A percentile compares a stretch with the other conserved stretches of the same genome.
phyloP scores from a whole-genome alignment of 2,329 filamentous ascomycete species.

The Hirsutella thompsonii region DNA sequence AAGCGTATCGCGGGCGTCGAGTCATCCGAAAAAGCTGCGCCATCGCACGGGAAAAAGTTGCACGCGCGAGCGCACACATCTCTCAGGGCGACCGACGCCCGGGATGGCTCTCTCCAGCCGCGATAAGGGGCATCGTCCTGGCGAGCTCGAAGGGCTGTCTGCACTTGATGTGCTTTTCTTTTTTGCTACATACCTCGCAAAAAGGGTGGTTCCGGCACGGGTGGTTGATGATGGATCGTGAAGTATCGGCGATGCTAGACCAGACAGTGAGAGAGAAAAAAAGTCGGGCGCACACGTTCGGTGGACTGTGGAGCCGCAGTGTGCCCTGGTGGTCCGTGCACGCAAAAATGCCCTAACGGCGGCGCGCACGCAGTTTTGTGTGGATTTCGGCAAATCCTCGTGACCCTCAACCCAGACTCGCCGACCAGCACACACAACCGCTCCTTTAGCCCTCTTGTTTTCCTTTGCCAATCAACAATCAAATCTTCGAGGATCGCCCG shows the following conservation, averaged over 20 bases:
- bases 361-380: slow-evolving; percentile 16
- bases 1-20: slow-evolving; percentile 40
- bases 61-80: neutral
- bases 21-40: neutral
- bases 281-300: slow-evolving; percentile 1
- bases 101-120: slow-evolving; percentile 52
- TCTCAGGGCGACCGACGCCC: slow-evolving; percentile 15
- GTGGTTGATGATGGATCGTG: neutral
- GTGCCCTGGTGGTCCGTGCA: slow-evolving; percentile 29
- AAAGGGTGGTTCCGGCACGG: slow-evolving; percentile 1
- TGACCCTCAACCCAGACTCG: slow-evolving; percentile 16
- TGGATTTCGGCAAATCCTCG: slow-evolving; percentile 24
- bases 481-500: slow-evolving; percentile 58
- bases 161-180: slow-evolving; percentile 2
- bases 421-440: neutral
- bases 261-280: slow-evolving; percentile 5
- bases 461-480: slow-evolving; percentile 18
- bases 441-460: slow-evolving; percentile 11
- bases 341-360: slow-evolving; percentile 29
- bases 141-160: slow-evolving; percentile 19
- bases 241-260: neutral
- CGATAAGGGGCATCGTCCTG: slow-evolving; percentile 32
- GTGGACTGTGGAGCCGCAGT: slow-evolving; percentile 7
- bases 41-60: too few species aligned
- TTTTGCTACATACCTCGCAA: slow-evolving; percentile 30